Percentiles rank a stretch among this genome's conserved stretches.
Conservation (phyloP, 495 filamentous ascomycete species). For the Aspergillus egyptiacus region DNA sequence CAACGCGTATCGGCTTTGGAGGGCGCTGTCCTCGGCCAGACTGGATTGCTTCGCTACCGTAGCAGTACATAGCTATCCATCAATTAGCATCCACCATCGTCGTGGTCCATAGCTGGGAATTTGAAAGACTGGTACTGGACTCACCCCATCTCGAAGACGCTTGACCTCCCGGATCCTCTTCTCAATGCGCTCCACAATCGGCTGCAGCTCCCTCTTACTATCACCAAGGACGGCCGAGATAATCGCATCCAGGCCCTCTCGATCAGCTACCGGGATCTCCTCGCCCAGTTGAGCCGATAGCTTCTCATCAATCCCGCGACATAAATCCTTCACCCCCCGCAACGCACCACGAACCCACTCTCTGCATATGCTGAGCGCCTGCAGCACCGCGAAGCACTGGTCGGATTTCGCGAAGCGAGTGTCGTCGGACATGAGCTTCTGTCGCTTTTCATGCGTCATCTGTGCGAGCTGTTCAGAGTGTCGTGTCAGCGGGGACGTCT, state of each 20-base stretch:
- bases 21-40: background rate
- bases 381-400: background rate
- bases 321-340: background rate
- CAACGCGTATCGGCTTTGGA: background rate
- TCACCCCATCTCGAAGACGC: background rate
- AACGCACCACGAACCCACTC: background rate
- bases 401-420: background rate
- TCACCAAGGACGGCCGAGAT: background rate
- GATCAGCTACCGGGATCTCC: background rate
- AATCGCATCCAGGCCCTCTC: background rate
- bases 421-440: background rate
- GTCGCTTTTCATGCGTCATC: background rate
- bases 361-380: background rate
- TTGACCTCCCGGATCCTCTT: background rate
- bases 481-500: background rate
- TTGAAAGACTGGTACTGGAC: background rate
- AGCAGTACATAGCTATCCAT: background rate
- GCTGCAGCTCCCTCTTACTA: background rate
- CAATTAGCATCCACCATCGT: background rate
- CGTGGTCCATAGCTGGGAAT: background rate
- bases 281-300: background rate
- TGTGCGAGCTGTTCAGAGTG: background rate
- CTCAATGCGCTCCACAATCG: background rate
- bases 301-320: background rate
- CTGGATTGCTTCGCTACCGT: background rate